Conservation (phyloP, 257 asterid genomes). For the Lycium ferocissimum region DNA sequence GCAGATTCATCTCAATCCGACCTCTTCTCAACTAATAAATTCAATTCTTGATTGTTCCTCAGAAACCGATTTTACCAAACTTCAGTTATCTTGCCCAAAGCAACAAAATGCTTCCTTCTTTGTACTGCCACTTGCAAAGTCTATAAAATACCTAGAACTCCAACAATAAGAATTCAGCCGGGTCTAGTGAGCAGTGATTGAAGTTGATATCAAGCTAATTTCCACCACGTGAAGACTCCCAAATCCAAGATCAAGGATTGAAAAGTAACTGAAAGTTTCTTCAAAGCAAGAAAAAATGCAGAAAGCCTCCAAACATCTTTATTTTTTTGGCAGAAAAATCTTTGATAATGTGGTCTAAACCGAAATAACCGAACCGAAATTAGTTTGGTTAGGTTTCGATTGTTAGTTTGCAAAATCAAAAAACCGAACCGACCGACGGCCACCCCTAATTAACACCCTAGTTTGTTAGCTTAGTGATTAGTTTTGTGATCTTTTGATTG, state of each 20-base stretch:
- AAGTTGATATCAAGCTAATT: not conserved
- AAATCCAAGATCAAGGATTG: slow-evolving; percentile 42
- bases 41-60: slow-evolving; percentile 13
- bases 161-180: too few relatives aligned
- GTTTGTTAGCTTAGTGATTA: not conserved
- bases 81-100: slow-evolving; percentile 22
- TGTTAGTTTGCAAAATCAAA: too few relatives aligned
- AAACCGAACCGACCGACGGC: too few relatives aligned
- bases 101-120: slow-evolving; percentile 4
- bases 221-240: too few relatives aligned
- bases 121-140: not conserved
- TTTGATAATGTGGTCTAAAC: too few relatives aligned
- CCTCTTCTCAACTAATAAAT: not conserved
- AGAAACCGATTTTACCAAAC: not conserved
- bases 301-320: slow-evolving; percentile 26
- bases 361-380: too few relatives aligned
- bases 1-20: not conserved
- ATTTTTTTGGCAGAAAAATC: too few relatives aligned
- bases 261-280: slow-evolving; percentile 49
- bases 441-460: too few relatives aligned
- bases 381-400: too few relatives aligned
- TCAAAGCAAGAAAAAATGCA: slow-evolving; percentile 40
- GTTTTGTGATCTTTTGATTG: not conserved
- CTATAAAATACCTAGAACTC: too few relatives aligned
- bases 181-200: not conserved